Conservation (phyloP, 495 filamentous ascomycete genomes). For the Schizothecium vesticola region DNA sequence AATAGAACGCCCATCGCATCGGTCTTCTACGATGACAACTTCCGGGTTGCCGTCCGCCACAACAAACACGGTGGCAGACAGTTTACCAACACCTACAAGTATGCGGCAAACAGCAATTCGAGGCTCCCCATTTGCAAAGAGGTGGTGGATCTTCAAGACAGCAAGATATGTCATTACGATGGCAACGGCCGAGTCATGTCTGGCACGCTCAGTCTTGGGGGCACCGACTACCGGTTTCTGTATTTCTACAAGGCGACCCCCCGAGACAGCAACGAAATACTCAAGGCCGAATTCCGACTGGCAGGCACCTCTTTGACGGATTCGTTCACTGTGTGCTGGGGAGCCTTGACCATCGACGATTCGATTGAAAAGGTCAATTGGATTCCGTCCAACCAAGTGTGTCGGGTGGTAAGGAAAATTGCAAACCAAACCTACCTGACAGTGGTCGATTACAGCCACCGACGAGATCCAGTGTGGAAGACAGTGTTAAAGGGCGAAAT, state of each 20-base stretch:
- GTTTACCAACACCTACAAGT: constrained; percentile 12
- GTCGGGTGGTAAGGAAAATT: constrained; percentile 13
- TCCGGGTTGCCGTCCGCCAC: constrained; percentile 12
- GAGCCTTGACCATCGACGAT: constrained; percentile 12
- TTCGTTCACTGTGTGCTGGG: constrained; percentile 22
- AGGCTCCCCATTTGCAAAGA: constrained; percentile 13
- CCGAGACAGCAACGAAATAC: constrained; percentile 13
- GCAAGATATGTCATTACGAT: constrained; percentile 18
- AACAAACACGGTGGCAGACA: neutral
- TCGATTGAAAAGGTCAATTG: constrained; percentile 14
- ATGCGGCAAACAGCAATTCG: constrained; percentile 4
- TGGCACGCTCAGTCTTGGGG: constrained; percentile 13
- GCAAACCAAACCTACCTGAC: constrained; percentile 13
- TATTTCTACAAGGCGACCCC: constrained; percentile 21
- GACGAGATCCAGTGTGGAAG: constrained; percentile 21
- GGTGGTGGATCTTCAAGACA: neutral
- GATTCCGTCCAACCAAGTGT: constrained; percentile 21
- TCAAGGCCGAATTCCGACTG: constrained; percentile 20
- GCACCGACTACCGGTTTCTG: constrained; percentile 14
- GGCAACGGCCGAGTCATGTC: constrained; percentile 13
- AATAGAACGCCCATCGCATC: constrained; percentile 2
- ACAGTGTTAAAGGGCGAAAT: constrained; percentile 15
- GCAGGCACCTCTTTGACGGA: neutral
- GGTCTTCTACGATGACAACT: constrained; percentile 19
- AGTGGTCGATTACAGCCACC: constrained; percentile 21